phyloP scores from a whole-genome alignment of 345 rosid species.

The Nephelium lappaceum region DNA sequence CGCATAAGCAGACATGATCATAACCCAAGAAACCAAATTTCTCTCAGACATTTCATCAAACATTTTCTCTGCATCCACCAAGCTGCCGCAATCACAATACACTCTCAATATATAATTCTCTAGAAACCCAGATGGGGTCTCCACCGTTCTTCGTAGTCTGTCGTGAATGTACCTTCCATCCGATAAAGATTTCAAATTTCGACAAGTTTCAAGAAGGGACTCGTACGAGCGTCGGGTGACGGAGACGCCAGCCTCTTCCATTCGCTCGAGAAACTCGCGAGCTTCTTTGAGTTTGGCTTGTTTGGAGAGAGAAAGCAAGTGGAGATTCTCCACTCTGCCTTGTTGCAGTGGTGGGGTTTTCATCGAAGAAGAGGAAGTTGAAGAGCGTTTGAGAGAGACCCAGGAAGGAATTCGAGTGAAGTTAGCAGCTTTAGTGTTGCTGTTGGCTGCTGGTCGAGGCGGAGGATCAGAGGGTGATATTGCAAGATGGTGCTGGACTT shows the following conservation, averaged over 20 bases:
- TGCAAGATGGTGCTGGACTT: constrained; percentile 27
- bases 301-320: constrained; percentile 56
- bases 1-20: constrained; percentile 58
- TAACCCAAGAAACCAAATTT: constrained; percentile 42
- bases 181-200: constrained; percentile 38
- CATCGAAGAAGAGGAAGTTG: constrained; percentile 25
- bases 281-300: constrained; percentile 66
- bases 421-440: constrained; percentile 32
- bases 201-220: constrained; percentile 54
- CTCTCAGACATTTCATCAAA: constrained; percentile 66
- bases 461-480: constrained; percentile 27
- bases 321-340: constrained; percentile 59
- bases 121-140: constrained; percentile 42
- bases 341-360: constrained; percentile 31
- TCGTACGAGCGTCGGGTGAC: constrained; percentile 43
- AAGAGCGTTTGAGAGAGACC: constrained; percentile 52
- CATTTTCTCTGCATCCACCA: constrained; percentile 55
- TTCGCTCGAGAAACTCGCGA: constrained; percentile 50
- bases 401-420: constrained; percentile 57
- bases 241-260: constrained; percentile 56
- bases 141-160: constrained; percentile 30
- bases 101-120: constrained; percentile 46
- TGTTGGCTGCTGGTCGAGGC: neutral
- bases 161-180: constrained; percentile 54
- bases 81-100: constrained; percentile 61